Evolutionary conservation across 108 stramenopile genomes (phyloP), one percentile per base, ranked within the genome.

Genomic region (Bacterosira constricta): DNA sequence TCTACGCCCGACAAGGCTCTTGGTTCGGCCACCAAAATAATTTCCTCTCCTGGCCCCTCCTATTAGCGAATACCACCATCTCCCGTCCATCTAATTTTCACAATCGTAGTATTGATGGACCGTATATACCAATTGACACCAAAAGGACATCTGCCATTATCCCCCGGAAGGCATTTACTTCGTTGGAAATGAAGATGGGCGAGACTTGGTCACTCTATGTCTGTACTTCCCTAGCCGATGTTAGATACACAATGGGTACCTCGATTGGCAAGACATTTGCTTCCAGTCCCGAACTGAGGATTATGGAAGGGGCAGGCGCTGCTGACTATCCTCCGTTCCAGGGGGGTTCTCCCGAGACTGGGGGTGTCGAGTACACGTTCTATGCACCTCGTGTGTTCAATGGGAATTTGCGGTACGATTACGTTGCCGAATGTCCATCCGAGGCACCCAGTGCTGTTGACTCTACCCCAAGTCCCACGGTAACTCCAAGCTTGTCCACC

Each of bases 11-110:
- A 30, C 64, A 74, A 51, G 73, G 73, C 38, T 59, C 73, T 17
- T 74, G 73, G 73, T 74, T 66, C 66, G 73, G 73, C 21, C 56
- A 57, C 56, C 73, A 74, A 51, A 74, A 58, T 49, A 63, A 66
- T 50, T 39, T 7, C 26, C 46, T 49, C 31, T 49, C 63, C 20
- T 74, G 73, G 73, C 57, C 73, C 34, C 39, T 58, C 45, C 12
- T 60, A 18, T 34, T 66, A 21, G 57, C 39, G 1, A 66, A 74
- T 35, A 74, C 73, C 27, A 74, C 73, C 8, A 38, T 74, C 2
- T 50, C 13, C 58, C 54, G 55, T 30, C 73, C 73, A 25, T 32
- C n/a, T 45, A 56, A 54, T 32, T 74, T 74, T 56, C 73, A 64
- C 10, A 66, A 66, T 51, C 64, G 64, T 21, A 55, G 39, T 5